Conservation (phyloP, 2,329 filamentous ascomycete genomes). For the Celoporthe dispersa region DNA sequence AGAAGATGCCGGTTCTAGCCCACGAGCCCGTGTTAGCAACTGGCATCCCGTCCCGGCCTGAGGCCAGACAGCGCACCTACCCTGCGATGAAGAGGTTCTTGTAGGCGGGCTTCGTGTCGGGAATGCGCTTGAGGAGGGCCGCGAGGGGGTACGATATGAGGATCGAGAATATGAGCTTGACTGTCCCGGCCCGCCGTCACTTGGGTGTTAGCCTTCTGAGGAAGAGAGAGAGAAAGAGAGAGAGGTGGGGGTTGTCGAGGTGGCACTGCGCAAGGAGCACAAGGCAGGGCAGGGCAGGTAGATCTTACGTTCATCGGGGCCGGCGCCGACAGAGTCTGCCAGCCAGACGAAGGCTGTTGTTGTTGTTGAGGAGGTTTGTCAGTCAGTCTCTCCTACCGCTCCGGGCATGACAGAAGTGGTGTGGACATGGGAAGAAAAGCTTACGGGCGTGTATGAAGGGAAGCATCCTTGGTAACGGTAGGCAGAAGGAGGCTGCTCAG, state of each 20-base stretch:
- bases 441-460: constrained; percentile 42
- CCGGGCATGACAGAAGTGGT: not conserved
- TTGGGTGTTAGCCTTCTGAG: constrained; percentile 1
- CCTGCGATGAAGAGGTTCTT: constrained; percentile 89
- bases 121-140: constrained; percentile 84
- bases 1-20: constrained; percentile 78
- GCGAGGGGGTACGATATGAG: constrained; percentile 91
- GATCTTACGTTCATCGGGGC: constrained; percentile 51
- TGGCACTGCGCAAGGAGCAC: not conserved
- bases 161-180: constrained; percentile 92
- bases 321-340: constrained; percentile 46
- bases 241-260: not conserved
- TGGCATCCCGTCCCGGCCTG: not conserved
- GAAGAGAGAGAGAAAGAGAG: too few relatives aligned
- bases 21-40: constrained; percentile 1
- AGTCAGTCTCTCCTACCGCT: constrained; percentile 29
- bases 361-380: not conserved
- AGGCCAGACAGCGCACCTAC: constrained; percentile 47
- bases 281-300: constrained; percentile 3
- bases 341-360: constrained; percentile 49
- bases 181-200: constrained; percentile 50
- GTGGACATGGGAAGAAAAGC: not conserved
- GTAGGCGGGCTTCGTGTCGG: constrained; percentile 78
- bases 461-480: constrained; percentile 35
- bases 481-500: not conserved